phyloP scores from a whole-genome alignment of 1,284 basidiomycete species.

The Phenoliferia sp. region DNA sequence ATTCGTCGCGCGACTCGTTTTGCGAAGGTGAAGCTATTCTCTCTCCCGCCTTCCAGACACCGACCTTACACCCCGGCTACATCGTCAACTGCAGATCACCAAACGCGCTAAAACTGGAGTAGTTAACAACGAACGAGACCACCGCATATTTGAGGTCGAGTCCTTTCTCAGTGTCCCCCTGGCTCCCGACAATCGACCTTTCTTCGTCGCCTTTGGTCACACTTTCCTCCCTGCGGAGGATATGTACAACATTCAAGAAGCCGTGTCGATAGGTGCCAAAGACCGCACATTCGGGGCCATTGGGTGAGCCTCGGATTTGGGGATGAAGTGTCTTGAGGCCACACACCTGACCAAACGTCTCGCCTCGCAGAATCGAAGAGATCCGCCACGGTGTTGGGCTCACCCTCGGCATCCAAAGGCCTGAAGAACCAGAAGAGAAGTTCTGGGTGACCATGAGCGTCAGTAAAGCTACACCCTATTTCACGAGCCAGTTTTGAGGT shows the following conservation, averaged over 20 bases:
- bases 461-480: not conserved
- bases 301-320: not conserved
- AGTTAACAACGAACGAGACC: not conserved
- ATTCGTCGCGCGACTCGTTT: not conserved
- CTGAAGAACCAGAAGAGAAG: not conserved
- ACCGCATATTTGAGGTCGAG: not conserved
- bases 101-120: not conserved
- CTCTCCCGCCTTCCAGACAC: not conserved
- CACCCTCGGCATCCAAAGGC: not conserved
- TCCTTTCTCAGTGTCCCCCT: not conserved
- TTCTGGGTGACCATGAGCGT: not conserved
- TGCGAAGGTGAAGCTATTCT: not conserved
- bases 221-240: not conserved
- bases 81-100: not conserved
- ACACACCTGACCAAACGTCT: not conserved
- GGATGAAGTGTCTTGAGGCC: no score
- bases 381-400: not conserved
- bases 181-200: not conserved
- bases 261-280: not conserved
- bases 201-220: not conserved
- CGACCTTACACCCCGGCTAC: not conserved
- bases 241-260: not conserved
- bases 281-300: not conserved
- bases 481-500: not conserved
- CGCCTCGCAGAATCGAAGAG: not conserved